Base-by-base conservation (phyloP, 192 early-diverging fungal species). In the Backusella morwellensis region DNA sequence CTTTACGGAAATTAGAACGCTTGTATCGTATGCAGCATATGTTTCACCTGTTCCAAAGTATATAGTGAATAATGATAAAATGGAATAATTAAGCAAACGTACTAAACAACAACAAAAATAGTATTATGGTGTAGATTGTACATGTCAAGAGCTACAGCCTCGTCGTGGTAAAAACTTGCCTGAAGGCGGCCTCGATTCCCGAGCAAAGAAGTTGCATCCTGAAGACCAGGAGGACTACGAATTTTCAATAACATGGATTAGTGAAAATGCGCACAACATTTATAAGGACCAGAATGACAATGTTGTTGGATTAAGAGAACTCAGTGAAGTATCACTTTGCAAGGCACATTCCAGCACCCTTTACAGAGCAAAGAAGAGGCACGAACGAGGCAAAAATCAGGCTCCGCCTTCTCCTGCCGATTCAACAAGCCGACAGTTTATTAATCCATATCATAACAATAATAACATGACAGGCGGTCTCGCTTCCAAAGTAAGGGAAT, bases 301-400 rank as follows among this genome's bases (percentile, higher is more conserved):
- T 21, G 75, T 82, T 17, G 41, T 72, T 66, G 81, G 75, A n/a
- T 42, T 76, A n/a, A 67, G 36, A 40, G 52, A 68, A 35, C 34
- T 82, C 8, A 35, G 42, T 14, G 81, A 82, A 74, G 81, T 82
- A 15, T 78, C 81, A 34, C 81, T 82, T 50, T 82, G 81, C 54
- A 82, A 82, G 66, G 81, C 81, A 47, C 81, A 82, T 36, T 79
- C 77, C 66, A 76, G 74, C 50, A 76, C 81, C n/a, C 44, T 82
- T 11, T 82, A 82, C 68, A 75, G 81, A 38, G 81, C 81, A 26
- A 82, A 82, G 66, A 82, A 82, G 71, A 75, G 71, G 47, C 74
- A 80, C 47, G 38, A 66, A 34, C 70, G 36, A 35, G 26, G 56
- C 21, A 71, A 66, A 71, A 42, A 56, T 32, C 73, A 75, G 35